phyloP scores from a whole-genome alignment of 257 asterid genomes.

The Coffea canephora region DNA sequence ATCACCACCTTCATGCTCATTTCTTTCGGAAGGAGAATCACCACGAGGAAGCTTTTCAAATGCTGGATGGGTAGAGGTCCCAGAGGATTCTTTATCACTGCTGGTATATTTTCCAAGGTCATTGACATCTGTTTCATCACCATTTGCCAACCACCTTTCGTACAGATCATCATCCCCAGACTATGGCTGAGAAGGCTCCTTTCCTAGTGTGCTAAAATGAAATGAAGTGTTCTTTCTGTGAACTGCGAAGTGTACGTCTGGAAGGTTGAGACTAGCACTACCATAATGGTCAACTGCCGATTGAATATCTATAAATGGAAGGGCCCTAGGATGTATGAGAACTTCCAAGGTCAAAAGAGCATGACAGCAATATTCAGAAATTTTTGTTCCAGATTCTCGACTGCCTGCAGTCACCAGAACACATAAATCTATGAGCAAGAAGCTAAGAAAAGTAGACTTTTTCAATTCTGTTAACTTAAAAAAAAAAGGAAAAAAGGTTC shows the following conservation, averaged over 20 bases:
- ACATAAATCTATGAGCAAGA: constrained; percentile 1
- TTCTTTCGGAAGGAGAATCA: constrained; percentile 14
- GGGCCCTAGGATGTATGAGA: constrained; percentile 72
- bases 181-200: constrained; percentile 10
- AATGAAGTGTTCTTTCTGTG: constrained; percentile 25
- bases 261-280: constrained; percentile 28
- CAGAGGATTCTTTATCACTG: too few species aligned
- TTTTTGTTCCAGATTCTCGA: constrained; percentile 53
- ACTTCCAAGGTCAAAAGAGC: constrained; percentile 74
- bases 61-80: too few species aligned
- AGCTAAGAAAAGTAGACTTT: neutral
- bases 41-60: neutral
- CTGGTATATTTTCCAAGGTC: too few species aligned
- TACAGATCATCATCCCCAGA: too few species aligned
- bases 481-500: neutral
- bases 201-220: constrained; percentile 27
- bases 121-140: too few species aligned
- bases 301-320: constrained; percentile 43
- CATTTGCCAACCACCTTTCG: too few species aligned
- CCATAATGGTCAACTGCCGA: constrained; percentile 23
- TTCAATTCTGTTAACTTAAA: neutral
- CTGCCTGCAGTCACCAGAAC: constrained; percentile 41
- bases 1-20: constrained; percentile 13
- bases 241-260: constrained; percentile 23
- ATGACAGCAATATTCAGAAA: constrained; percentile 54